Base-by-base conservation (phyloP, 2,329 filamentous ascomycete genomes). In the Dactylellina cionopaga region DNA sequence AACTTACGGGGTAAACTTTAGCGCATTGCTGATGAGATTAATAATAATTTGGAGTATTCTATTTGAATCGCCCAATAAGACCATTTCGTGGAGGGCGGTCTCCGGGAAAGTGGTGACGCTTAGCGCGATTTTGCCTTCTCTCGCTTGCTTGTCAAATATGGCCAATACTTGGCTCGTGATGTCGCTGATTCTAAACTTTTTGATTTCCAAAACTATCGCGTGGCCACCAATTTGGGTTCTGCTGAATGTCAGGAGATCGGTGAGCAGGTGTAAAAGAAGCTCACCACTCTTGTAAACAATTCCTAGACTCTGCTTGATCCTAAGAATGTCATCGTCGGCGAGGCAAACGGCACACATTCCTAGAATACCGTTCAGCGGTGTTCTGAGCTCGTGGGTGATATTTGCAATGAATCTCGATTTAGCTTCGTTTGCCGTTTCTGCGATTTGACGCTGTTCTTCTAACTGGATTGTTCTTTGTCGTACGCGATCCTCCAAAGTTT, bases 361-460 rank as follows among this genome's bases (percentile, higher is more conserved):
- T 77, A 99, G 84, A 54, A 98, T 97, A 13, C 94, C 95, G 78
- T 98, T 98, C 68, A 98, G 84, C 0, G 95, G 95, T 0, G 95
- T 99, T 79, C 96, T 96, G 33, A 99, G 84, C 80, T 98, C 88
- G 76, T 90, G 88, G 0, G 88, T 90, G 56, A 98, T 96, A 77
- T 98, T 98, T n/a, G 95, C 95, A 74, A 99, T 96, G 82, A 98
- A 98, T 9, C 98, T 84, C 0, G 95, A 98, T 82, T 99, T 99
- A 84, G 92, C 96, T 81, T 96, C 91, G 77, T 96, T 97, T 1
- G 93, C 93, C 10, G 91, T 90, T 80, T 96, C 74, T 5, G 74
- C 74, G 10, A 72, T 55, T 17, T 72, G 59, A 7, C 71, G 60
- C 47, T 96, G 82, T 91, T 96, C 87, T 78, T 96, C 92, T 0